phyloP scores from a whole-genome alignment of 805 yeast genomes.

The Candida chilensis region DNA sequence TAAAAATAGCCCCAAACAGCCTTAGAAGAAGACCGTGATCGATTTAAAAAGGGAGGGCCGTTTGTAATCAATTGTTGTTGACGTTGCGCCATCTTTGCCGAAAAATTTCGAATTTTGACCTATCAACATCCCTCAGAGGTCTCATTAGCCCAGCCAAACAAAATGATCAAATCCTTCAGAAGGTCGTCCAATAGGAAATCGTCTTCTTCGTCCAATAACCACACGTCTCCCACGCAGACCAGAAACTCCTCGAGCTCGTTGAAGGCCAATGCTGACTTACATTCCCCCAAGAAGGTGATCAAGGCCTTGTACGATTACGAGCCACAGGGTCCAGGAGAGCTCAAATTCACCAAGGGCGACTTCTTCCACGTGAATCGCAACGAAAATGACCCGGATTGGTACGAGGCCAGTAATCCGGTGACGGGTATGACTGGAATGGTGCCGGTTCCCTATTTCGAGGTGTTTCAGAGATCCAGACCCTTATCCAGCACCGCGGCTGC shows the following conservation, averaged over 20 bases:
- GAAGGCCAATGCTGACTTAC: constrained; percentile 6
- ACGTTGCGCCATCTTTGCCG: no score
- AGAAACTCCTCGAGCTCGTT: not conserved
- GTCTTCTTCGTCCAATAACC: not conserved
- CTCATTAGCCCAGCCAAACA: not conserved
- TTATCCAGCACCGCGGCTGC: no score
- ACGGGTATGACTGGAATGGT: constrained; percentile 76
- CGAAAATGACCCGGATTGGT: constrained; percentile 59
- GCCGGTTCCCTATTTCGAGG: constrained; percentile 78
- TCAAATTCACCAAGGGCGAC: constrained; percentile 74
- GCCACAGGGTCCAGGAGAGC: constrained; percentile 76
- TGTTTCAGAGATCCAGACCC: constrained; percentile 52
- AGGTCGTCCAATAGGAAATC: not conserved
- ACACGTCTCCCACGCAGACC: not conserved
- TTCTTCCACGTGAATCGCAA: constrained; percentile 74
- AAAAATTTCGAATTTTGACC: no score
- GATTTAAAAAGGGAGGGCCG: no score
- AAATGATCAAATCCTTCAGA: constrained; percentile 1
- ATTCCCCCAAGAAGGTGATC: constrained; percentile 75
- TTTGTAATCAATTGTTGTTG: no score
- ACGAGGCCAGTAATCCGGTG: constrained; percentile 82
- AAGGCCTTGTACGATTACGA: constrained; percentile 71
- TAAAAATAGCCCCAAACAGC: no score
- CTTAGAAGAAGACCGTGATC: no score
- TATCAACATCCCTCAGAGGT: no score